Evolutionary conservation across 2,329 filamentous ascomycete species (phyloP), one percentile per base, ranked within the genome.

Genomic region (Fusarium avenaceum): DNA sequence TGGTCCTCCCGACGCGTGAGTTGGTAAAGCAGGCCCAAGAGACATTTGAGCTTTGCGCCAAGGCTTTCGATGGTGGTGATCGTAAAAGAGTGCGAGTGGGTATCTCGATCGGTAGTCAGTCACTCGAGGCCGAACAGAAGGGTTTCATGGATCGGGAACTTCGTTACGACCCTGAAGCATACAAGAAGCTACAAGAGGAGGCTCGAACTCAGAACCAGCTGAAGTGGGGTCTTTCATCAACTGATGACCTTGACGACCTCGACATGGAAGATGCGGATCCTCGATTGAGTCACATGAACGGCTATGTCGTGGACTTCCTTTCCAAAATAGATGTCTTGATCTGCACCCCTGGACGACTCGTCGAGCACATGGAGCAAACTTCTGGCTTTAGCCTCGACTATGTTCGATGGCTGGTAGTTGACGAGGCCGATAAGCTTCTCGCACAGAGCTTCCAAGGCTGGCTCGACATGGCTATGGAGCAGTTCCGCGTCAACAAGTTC

Each of bases 361-460:
- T 98, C 6, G 95, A 98, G 73, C 95, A 98, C 78, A 86, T 97
- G 50, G 90, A 91, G 67, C 89, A 90, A 62, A 98, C 95, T 0
- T 87, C 88, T 4, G 94, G 93, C 0, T 97, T 98, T 76, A 87
- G 85, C 0, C 83, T 98, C 22, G 87, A 91, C 57, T 86, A 92
- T 75, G 83, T 97, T 6, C 88, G 92, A 63, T 98, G 94, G 94
- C 84, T 98, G 1, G 88, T 97, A 4, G 91, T 97, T 45, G 95
- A 98, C 73, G 95, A 98, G 80, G 96, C 95, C 13, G 95, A 98
- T 78, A 93, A 96, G 75, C 83, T 98, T 14, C 86, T 98, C 7
- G 91, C 94, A 43, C 93, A 98, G 77, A 94, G 92, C 74, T 97
- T 96, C 78, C 94, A 97, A 76, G 92, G 95, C 73, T 97, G 94